Evolutionary conservation across 345 rosid species (phyloP).

Genomic region (Sisymbrium altissimum): DNA sequence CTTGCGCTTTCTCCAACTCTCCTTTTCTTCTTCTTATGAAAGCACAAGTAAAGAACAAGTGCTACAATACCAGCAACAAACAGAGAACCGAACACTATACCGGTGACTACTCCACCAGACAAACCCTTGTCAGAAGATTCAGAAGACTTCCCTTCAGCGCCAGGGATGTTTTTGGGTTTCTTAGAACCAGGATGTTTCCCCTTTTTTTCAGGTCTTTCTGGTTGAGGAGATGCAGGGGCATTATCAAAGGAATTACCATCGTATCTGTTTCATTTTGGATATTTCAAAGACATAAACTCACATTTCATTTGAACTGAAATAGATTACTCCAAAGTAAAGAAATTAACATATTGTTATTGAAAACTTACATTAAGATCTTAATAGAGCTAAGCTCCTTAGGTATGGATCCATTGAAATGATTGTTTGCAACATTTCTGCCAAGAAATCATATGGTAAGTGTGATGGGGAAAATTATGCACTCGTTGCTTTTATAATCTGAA

Average conservation of each 20-base stretch:
- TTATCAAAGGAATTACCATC: constrained; percentile 84
- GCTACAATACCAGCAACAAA: constrained; percentile 47
- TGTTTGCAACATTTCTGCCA: constrained; percentile 89
- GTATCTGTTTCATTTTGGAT: constrained; percentile 53
- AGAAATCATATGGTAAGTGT: constrained; percentile 18
- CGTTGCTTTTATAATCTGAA: not conserved
- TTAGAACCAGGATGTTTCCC: constrained; percentile 46
- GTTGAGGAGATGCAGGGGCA: constrained; percentile 78
- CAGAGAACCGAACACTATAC: constrained; percentile 62
- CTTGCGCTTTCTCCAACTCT: constrained; percentile 41
- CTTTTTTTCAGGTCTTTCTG: constrained; percentile 47
- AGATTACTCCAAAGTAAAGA: not conserved
- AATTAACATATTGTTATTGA: not conserved
- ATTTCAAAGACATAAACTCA: not conserved
- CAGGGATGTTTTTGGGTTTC: constrained; percentile 29
- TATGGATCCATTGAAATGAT: constrained; percentile 87
- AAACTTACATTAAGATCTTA: constrained; percentile 65
- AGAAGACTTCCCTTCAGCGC: constrained; percentile 41
- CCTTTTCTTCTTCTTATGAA: constrained; percentile 44
- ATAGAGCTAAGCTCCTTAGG: constrained; percentile 70
- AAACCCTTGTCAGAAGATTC: constrained; percentile 54
- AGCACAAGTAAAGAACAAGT: constrained; percentile 50
- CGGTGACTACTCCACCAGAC: constrained; percentile 58
- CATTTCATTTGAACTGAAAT: constrained; percentile 11
- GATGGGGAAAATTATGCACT: not conserved